Base-by-base conservation (phyloP, 1,139 yeast genomes). In the Zygoascus meyerae region DNA sequence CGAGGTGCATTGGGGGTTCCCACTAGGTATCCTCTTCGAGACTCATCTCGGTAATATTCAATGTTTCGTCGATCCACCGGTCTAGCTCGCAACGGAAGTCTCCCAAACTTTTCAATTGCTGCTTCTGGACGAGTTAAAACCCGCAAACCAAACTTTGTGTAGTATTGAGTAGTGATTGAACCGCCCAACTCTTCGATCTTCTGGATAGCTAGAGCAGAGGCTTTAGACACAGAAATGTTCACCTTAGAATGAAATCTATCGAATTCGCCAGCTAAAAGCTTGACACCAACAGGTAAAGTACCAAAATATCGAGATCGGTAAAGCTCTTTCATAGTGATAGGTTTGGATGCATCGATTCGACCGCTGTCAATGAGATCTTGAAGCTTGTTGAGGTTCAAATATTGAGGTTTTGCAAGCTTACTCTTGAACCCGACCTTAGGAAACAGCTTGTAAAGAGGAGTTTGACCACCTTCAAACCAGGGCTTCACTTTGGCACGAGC, bases 381-480 rank as follows among this genome's bases (percentile, higher is more conserved):
- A 34, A 92, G 71, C 59, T 83, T 76, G n/a, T 87, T 90, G 50
- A 75, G 71, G 50, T 83, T 69, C 49, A 71, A 53, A 35, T 60
- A 59, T 37, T 60, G 61, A 3, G 66, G 68, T 48, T 58, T 55
- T 16, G 61, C 60, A 38, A 66, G 48, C 52, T 55, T 57, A 17
- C 64, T 56, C 58, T 79, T 78, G 72, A 90, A 89, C 9, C 98
- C 98, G 51, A 83, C 74, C 64, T 92, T 90, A 46, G 97, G 97
- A 66, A 89, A 87, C 52, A 89, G 71, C 65, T 85, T 85, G 62
- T 81, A 85, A 59, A 83, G 83, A 18, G 97, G 97, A 1, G 98
- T 92, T 66, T 92, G 99, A 62, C 98, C 98, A 78, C 99, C 99
- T 72, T 92, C 98, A 65, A 90, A 86, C 92, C 95, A 87, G 53